Conservation (phyloP, 139 green algal species). For the Chara braunii region DNA sequence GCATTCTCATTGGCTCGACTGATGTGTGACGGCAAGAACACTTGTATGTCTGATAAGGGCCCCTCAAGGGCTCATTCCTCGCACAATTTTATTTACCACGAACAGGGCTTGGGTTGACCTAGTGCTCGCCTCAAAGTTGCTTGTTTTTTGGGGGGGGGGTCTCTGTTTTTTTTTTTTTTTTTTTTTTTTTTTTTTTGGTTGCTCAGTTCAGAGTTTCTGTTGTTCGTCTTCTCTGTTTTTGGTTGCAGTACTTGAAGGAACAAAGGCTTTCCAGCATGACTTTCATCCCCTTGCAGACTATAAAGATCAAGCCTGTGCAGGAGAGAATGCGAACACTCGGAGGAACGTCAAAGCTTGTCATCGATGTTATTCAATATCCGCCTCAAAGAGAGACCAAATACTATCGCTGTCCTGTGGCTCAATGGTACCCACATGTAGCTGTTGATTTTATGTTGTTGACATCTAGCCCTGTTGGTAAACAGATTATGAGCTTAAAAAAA, state of each 20-base stretch:
- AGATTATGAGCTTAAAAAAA: too few species aligned
- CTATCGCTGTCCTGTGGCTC: neutral
- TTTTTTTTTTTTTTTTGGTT: slow-evolving; percentile 9
- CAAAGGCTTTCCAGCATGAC: slow-evolving; percentile 66
- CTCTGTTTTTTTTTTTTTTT: slow-evolving; percentile 8
- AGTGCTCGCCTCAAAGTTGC: too few species aligned
- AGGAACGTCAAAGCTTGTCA: slow-evolving; percentile 60
- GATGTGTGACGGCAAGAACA: too few species aligned
- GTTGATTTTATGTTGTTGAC: slow-evolving; percentile 1
- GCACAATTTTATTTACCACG: too few species aligned
- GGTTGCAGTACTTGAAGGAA: slow-evolving; percentile 53
- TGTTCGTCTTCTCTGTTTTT: slow-evolving; percentile 8
- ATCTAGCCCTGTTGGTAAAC: neutral
- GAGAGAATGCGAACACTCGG: slow-evolving; percentile 72
- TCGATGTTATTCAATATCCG: slow-evolving; percentile 69
- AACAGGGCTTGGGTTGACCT: too few species aligned
- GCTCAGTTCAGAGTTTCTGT: too few species aligned
- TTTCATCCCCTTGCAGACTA: slow-evolving; percentile 74
- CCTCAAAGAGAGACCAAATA: too few species aligned
- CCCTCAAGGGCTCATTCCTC: too few species aligned
- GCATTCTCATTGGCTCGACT: too few species aligned
- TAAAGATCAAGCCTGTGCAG: slow-evolving; percentile 55
- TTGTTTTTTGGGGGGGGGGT: too few species aligned
- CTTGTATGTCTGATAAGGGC: too few species aligned
- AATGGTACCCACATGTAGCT: slow-evolving; percentile 30